phyloP scores from a whole-genome alignment of 495 filamentous ascomycete genomes.

The Hypoxylon crocopeplum region DNA sequence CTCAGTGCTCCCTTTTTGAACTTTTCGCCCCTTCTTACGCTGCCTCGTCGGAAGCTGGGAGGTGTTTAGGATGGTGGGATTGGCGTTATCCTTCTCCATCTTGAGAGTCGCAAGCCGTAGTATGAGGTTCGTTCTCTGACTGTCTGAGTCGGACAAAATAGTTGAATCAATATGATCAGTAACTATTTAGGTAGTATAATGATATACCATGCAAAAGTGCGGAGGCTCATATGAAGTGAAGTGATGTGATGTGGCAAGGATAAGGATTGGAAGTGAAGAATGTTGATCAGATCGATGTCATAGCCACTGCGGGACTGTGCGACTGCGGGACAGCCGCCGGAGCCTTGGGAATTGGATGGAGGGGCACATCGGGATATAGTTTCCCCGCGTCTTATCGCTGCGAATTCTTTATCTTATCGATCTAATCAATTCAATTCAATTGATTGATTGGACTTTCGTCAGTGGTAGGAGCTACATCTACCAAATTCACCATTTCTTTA shows the following conservation, averaged over 20 bases:
- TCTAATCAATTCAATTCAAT: constrained; percentile 18
- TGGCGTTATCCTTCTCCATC: constrained; percentile 74
- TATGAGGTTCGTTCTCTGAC: too few species aligned
- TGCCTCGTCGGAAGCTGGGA: constrained; percentile 89
- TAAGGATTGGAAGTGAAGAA: too few species aligned
- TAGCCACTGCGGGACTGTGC: constrained; percentile 5
- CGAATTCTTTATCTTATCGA: constrained; percentile 31
- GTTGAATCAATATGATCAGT: too few species aligned
- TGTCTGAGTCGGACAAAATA: too few species aligned
- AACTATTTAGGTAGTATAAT: too few species aligned
- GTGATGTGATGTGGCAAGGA: too few species aligned
- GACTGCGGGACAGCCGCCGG: not conserved
- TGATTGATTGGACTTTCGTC: too few species aligned
- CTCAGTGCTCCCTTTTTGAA: constrained; percentile 39
- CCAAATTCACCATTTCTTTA: too few species aligned
- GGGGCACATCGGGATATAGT: constrained; percentile 4
- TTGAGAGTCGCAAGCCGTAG: constrained; percentile 5
- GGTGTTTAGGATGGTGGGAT: constrained; percentile 89
- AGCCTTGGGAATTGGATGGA: not conserved
- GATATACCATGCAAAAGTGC: too few species aligned
- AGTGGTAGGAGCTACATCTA: too few species aligned
- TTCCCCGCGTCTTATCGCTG: constrained; percentile 2
- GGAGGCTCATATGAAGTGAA: too few species aligned
- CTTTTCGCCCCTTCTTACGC: constrained; percentile 50
- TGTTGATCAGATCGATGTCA: constrained; percentile 10